phyloP scores from a whole-genome alignment of 139 green algal species.

The Chlamydomonas asymmetrica region DNA sequence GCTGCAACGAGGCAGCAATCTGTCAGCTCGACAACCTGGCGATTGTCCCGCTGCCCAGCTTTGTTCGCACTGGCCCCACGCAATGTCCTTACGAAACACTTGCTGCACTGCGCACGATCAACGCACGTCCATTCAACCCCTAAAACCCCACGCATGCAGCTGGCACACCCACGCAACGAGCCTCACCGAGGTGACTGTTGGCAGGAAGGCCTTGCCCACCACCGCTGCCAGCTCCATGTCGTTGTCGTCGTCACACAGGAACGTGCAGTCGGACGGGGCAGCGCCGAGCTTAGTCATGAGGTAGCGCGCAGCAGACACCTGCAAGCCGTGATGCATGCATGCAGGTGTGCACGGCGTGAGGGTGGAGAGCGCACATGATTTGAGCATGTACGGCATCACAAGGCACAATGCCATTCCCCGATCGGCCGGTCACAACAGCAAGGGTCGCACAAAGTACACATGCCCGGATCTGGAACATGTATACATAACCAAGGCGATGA shows the following conservation, averaged over 20 bases:
- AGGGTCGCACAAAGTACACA: no score
- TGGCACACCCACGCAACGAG: background rate
- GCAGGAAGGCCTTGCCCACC: constrained; percentile 66
- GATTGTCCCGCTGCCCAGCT: background rate
- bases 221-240: constrained; percentile 67
- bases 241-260: constrained; percentile 84
- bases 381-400: no score
- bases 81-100: background rate
- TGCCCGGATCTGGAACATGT: no score
- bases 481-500: no score
- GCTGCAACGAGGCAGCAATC: no score
- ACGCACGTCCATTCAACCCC: background rate
- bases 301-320: constrained; percentile 51
- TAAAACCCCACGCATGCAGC: background rate
- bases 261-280: constrained; percentile 19
- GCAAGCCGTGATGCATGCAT: no score
- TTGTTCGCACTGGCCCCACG: background rate
- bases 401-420: no score
- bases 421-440: no score
- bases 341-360: no score
- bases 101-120: background rate
- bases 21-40: no score
- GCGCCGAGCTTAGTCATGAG: constrained; percentile 57
- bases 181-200: constrained; percentile 54
- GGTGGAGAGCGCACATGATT: no score